Evolutionary conservation across 2,329 filamentous ascomycete genomes (phyloP), one percentile per base, ranked within the genome.

Genomic region (Sporothrix sp.): DNA sequence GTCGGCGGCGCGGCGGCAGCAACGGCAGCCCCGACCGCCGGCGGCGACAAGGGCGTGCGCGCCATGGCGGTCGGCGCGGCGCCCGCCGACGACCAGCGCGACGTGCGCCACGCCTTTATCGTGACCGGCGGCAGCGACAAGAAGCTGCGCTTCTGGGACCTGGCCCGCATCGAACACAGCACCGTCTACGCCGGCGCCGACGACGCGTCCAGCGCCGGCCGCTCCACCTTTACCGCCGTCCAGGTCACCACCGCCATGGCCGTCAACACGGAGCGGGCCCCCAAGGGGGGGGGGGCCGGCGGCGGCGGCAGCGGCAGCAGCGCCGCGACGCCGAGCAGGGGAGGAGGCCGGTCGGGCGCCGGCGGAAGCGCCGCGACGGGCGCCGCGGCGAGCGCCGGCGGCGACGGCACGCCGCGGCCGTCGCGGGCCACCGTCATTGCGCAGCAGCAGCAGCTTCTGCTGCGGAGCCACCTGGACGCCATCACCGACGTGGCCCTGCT

Each of bases 141-240:
- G 68, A 93, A 87, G 66, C 78, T 98, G 16, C 81, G 93, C 9
- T 97, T 94, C 68, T 98, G 93, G 93, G 91, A 98, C 62, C 74
- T 93, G 13, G 74, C 80, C 9, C 82, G 82, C 9, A 75, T 87
- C 9, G 88, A 95, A 61, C 78, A 81, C 53, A 95, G 87, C 36
- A 74, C 76, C 51, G 77, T 96, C 13, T 83, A 94, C 56, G 95
- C 86, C 62, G 91, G 91, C 0, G 71, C 89, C 10, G 84, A 88
- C 30, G 83, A 89, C 16, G n/a, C 27, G 16, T 18, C 9, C n/a
- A 27, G 16, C 13, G 7, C 10, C 52, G 71, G 78, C 30, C 82
- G 81, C 62, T 85, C 88, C n/a, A 77, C 78, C 9, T 97, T 90
- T 62, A 75, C 78, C 5, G 71, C 77, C 1, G 72, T 75, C 14